Percentiles rank a stretch among this genome's conserved stretches.
Evolutionary conservation across 1,284 basidiomycete genomes (phyloP).

Genomic region (Phylloporus gajari): DNA sequence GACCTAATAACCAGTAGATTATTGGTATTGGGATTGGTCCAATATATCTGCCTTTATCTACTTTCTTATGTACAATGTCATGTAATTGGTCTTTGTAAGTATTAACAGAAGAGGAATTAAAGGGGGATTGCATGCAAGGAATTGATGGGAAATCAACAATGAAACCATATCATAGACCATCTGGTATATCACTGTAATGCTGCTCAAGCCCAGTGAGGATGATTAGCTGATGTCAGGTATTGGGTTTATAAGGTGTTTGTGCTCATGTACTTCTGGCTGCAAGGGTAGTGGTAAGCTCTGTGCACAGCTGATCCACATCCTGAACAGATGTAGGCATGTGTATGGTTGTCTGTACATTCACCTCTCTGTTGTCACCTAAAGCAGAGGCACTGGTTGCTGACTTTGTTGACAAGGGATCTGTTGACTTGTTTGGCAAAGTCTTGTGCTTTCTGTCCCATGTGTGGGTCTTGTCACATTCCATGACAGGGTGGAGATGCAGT

Average conservation of each 20-base stretch:
- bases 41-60: conserved; percentile 15
- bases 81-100: not conserved
- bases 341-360: not conserved
- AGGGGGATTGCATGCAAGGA: not conserved
- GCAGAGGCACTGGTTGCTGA: not conserved
- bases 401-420: not conserved
- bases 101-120: not conserved
- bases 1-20: not conserved
- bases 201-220: too few species aligned
- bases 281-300: too few species aligned
- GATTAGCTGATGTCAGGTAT: not conserved
- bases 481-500: not conserved
- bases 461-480: too few species aligned
- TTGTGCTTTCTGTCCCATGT: not conserved
- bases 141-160: conserved; percentile 1
- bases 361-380: not conserved
- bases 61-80: conserved; percentile 11
- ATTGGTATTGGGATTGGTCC: not conserved
- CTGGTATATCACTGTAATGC: too few species aligned
- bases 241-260: not conserved
- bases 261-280: too few species aligned
- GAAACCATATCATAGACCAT: not conserved
- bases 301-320: conserved; percentile 5
- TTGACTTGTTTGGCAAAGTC: not conserved
- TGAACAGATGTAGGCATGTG: too few species aligned